Percentiles rank a stretch among this genome's conserved stretches.
Evolutionary conservation across 163 green algal genomes (phyloP).

Genomic region (Prototheca stagnorum): DNA sequence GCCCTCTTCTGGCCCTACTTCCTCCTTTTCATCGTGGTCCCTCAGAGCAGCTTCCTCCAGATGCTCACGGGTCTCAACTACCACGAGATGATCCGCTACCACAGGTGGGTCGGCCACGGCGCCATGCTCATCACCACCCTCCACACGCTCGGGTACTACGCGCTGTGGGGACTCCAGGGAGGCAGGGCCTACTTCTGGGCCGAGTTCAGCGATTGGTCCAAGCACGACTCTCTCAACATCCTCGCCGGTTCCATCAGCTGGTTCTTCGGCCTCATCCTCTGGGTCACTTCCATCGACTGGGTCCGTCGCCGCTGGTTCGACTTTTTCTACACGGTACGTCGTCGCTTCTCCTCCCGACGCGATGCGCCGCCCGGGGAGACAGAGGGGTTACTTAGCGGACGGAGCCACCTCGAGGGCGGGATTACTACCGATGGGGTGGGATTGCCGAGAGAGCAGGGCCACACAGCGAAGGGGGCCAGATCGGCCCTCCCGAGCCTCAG

Average conservation of each 20-base stretch:
- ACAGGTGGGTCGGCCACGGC: conserved; percentile 26
- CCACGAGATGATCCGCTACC: conserved; percentile 24
- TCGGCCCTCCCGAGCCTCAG: too few relatives aligned
- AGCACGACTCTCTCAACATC: conserved; percentile 7
- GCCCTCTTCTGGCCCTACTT: conserved; percentile 11
- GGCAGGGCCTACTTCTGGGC: conserved; percentile 7
- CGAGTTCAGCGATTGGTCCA: conserved; percentile 5
- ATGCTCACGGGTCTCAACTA: conserved; percentile 13
- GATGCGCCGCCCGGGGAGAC: too few relatives aligned
- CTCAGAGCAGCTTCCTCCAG: conserved; percentile 26
- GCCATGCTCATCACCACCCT: conserved; percentile 14
- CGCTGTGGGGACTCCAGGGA: conserved; percentile 16
- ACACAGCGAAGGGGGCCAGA: too few relatives aligned
- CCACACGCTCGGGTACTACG: conserved; percentile 25
- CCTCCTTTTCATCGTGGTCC: conserved; percentile 30
- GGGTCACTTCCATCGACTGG: conserved; percentile 18
- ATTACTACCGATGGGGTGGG: too few relatives aligned
- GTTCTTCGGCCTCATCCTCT: conserved; percentile 15
- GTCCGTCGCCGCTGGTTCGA: conserved; percentile 15
- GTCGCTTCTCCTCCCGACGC: too few relatives aligned
- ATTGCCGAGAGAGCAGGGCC: too few relatives aligned
- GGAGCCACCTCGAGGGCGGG: too few relatives aligned
- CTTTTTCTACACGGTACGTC: conserved; percentile 33
- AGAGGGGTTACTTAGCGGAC: too few relatives aligned
- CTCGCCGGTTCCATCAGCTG: conserved; percentile 14